Evolutionary conservation across 2,329 filamentous ascomycete genomes (phyloP).

Genomic region (Sodiomyces alkalinus): DNA sequence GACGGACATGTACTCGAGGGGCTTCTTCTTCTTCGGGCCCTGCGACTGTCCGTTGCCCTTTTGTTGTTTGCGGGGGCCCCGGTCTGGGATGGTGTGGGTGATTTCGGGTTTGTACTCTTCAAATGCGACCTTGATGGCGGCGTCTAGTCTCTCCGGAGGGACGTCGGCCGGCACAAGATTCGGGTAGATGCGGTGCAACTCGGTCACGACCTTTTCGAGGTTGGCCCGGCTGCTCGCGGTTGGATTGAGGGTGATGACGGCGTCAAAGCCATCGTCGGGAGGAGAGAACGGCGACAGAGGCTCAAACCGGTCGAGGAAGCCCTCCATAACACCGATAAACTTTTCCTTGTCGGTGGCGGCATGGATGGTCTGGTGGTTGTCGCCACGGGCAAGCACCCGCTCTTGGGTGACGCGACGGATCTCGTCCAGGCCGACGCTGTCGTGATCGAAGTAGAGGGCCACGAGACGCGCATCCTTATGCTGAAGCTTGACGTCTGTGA

Average conservation of each 20-base stretch:
- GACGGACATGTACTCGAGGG: slow-evolving; percentile 42
- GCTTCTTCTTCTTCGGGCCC: slow-evolving; percentile 23
- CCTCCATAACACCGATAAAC: slow-evolving; percentile 85
- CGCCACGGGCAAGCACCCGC: slow-evolving; percentile 70
- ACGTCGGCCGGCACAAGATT: slow-evolving; percentile 60
- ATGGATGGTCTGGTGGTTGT: slow-evolving; percentile 97
- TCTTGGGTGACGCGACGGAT: slow-evolving; percentile 63
- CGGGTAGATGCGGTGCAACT: slow-evolving; percentile 65
- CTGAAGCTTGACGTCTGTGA: slow-evolving; percentile 56
- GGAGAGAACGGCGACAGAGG: slow-evolving; percentile 46
- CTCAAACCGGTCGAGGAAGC: slow-evolving; percentile 79
- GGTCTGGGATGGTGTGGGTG: slow-evolving; percentile 57
- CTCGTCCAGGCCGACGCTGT: slow-evolving; percentile 55
- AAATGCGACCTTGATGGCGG: slow-evolving; percentile 60
- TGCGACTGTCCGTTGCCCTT: slow-evolving; percentile 15
- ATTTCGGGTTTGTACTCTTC: slow-evolving; percentile 63
- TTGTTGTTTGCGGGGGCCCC: slow-evolving; percentile 24
- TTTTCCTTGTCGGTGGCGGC: slow-evolving; percentile 60
- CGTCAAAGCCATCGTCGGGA: slow-evolving; percentile 76
- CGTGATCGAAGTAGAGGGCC: slow-evolving; percentile 78
- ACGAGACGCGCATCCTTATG: slow-evolving; percentile 56
- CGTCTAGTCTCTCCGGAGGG: slow-evolving; percentile 62
- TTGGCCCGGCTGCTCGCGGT: slow-evolving; percentile 66
- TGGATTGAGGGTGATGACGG: slow-evolving; percentile 73
- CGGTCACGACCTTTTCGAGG: slow-evolving; percentile 60